Evolutionary conservation across 75 land plant species (phyloP), one percentile per base, ranked within the genome.

Genomic region (Ceratopteris richardii): DNA sequence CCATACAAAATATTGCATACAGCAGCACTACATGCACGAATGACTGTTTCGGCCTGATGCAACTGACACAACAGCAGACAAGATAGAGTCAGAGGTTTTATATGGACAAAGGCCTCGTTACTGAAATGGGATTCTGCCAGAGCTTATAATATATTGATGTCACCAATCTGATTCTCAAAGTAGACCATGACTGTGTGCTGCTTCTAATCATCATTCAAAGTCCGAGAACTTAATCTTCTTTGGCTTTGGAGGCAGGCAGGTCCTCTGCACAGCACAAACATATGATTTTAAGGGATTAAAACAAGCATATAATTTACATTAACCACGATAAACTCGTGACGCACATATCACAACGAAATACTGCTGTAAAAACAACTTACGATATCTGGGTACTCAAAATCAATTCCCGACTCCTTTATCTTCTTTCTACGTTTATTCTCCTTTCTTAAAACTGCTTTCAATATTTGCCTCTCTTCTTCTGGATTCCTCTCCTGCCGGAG

Each of bases 391-490:
- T 84, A 91, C 17, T 84, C 85, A 56, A 79, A 91, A 29, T 83
- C 97, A 66, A 91, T 87, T 22, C 87, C 96, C 60, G 86, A 82
- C 44, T 63, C 85, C 57, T 74, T 62, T n/a, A 91, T 80, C 41
- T 64, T 75, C 72, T 66, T 75, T 23, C 75, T 51, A 1, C 92
- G 79, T 29, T 58, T 79, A 44, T 68, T 61, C 61, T 87, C 86
- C 19, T 77, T 67, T 40, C 69, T 79, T 63, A 81, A 2, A 39
- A 91, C 74, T 57, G 59, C 42, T 62, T 65, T 68, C 16, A 91
- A 62, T 66, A 82, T 48, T 19, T 64, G 67, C 62, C 75, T 48
- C 47, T 82, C 82, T 58, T 82, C 82, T 62, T 79, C 77, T 56
- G 75, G 57, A 26, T 80, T 82, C 58, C 76, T 81, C 33, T 72